phyloP scores from a whole-genome alignment of 305 asterid genomes.

The Fraxinus floribunda region DNA sequence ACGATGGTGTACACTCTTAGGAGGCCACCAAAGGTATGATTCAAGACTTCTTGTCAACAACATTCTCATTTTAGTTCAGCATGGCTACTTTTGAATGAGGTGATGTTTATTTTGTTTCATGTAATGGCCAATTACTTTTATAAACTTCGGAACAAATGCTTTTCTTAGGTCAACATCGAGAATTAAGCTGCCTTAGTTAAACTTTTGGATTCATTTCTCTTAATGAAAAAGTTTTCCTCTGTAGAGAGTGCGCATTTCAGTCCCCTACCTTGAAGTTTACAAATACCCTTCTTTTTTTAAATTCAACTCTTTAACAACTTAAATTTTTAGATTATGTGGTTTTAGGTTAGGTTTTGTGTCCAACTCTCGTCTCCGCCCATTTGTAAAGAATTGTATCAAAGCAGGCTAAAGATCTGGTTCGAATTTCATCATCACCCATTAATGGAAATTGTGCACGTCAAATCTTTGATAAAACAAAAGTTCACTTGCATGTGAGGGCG shows the following conservation, averaged over 20 bases:
- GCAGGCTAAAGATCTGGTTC: not conserved
- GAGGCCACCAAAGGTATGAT: conserved; percentile 55
- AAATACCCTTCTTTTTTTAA: not conserved
- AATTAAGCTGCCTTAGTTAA: not conserved
- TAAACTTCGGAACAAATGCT: not conserved
- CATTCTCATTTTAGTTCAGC: not conserved
- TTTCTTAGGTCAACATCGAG: not conserved
- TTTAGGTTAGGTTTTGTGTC: not conserved
- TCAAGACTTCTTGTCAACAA: not conserved
- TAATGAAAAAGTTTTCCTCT: not conserved
- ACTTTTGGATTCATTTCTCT: not conserved
- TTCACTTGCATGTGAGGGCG: not conserved
- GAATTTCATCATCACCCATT: not conserved
- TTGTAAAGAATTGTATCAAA: not conserved
- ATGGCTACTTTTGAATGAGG: conserved; percentile 1
- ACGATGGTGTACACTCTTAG: conserved; percentile 58
- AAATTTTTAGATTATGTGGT: not conserved
- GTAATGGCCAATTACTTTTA: not conserved
- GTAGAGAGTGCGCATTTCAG: not conserved
- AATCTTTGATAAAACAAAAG: not conserved
- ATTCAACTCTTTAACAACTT: not conserved
- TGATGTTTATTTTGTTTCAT: not conserved
- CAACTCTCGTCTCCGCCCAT: not conserved
- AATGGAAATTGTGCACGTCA: not conserved
- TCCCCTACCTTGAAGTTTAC: not conserved